Conservation (phyloP, 768 basidiomycete genomes). For the Hericium rajendrae region DNA sequence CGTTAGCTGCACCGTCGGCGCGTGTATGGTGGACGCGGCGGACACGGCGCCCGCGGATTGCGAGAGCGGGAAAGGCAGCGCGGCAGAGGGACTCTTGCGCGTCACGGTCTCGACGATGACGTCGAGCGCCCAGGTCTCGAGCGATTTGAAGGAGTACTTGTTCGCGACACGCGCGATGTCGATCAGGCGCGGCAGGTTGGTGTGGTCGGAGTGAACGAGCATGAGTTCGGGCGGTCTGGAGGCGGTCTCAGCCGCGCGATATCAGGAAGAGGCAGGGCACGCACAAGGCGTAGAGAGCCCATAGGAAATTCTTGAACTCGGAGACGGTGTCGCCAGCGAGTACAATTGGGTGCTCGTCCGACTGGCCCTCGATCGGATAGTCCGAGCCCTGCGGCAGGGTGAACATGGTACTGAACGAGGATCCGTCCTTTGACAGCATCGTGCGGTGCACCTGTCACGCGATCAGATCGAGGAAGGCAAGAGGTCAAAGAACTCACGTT, state of each 20-base stretch:
- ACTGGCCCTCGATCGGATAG: slow-evolving; percentile 41
- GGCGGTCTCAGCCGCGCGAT: neutral
- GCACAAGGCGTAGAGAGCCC: slow-evolving; percentile 69
- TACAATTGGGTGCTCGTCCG: slow-evolving; percentile 56
- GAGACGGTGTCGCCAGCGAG: slow-evolving; percentile 51
- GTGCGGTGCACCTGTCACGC: slow-evolving; percentile 11
- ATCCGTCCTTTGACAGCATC: slow-evolving; percentile 46
- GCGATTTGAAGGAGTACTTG: slow-evolving; percentile 67
- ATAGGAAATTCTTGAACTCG: slow-evolving; percentile 67
- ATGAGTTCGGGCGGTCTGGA: slow-evolving; percentile 54
- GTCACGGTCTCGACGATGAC: slow-evolving; percentile 63
- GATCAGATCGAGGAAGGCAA: neutral
- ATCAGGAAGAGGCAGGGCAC: slow-evolving; percentile 16
- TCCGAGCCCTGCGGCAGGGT: slow-evolving; percentile 47
- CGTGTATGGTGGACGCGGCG: slow-evolving; percentile 18
- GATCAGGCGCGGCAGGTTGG: slow-evolving; percentile 45
- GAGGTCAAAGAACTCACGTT: slow-evolving; percentile 4
- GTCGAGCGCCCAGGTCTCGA: slow-evolving; percentile 69
- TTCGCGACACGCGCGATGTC: slow-evolving; percentile 58
- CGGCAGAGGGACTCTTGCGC: slow-evolving; percentile 43
- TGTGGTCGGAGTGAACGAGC: slow-evolving; percentile 33
- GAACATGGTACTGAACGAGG: slow-evolving; percentile 60
- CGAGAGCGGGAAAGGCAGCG: slow-evolving; percentile 30
- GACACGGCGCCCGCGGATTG: slow-evolving; percentile 16
- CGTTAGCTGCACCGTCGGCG: slow-evolving; percentile 8